Evolutionary conservation across 208 protist species (phyloP).

Genomic region (Leishmania turanica): DNA sequence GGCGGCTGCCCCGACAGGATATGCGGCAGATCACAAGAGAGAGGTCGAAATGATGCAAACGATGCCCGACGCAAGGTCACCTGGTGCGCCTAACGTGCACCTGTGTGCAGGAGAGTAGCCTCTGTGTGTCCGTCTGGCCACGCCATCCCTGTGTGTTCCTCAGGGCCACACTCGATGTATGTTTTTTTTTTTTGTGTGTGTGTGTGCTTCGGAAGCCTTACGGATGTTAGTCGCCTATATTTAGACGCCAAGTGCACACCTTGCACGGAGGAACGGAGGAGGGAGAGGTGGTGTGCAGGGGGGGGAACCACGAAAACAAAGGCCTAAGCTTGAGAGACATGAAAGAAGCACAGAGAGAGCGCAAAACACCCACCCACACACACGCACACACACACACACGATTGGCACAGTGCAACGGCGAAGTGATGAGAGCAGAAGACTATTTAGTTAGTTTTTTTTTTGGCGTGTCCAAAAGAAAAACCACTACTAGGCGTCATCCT

Average conservation of each 20-base stretch:
- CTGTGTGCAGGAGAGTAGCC: background rate
- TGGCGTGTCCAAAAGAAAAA: background rate
- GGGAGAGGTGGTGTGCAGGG: background rate
- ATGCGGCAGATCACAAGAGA: background rate
- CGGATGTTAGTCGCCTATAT: conserved; percentile 1
- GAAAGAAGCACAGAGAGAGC: background rate
- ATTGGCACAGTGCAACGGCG: background rate
- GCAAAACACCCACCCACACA: background rate
- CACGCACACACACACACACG: background rate
- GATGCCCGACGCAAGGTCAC: background rate
- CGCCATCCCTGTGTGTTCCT: background rate
- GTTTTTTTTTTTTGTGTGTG: background rate
- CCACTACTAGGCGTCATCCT: conserved; percentile 45
- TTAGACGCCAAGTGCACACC: conserved; percentile 4
- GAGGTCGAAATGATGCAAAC: background rate
- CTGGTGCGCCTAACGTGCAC: background rate
- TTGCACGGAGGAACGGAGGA: background rate
- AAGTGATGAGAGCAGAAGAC: background rate
- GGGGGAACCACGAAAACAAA: no score
- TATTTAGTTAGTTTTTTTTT: background rate
- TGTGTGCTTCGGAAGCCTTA: background rate
- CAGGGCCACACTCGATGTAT: background rate
- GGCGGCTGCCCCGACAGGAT: background rate
- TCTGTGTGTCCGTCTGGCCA: background rate
- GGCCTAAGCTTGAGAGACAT: background rate